phyloP scores from a whole-genome alignment of 2,329 filamentous ascomycete genomes.

The Sclerotinia spermophila region DNA sequence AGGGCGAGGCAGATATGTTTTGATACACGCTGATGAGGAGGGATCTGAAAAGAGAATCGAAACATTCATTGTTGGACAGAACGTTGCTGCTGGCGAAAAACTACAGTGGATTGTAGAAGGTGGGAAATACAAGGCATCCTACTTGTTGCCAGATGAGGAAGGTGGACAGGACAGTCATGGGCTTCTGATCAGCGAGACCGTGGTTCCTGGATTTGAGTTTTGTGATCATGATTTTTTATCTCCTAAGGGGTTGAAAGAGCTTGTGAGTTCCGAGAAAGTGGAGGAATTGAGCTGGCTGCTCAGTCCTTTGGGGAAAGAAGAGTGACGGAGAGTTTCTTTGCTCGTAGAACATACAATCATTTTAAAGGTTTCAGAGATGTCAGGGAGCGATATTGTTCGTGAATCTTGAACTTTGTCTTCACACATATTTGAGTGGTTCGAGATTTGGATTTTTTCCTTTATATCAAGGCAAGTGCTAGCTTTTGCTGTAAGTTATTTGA shows the following conservation, averaged over 20 bases:
- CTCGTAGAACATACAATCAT: not conserved
- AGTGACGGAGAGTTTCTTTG: not conserved
- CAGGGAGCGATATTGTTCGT: not conserved
- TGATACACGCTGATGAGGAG: constrained; percentile 56
- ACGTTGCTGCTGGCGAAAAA: constrained; percentile 55
- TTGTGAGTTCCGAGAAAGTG: constrained; percentile 50
- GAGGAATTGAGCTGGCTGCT: constrained; percentile 48
- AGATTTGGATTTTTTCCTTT: not conserved
- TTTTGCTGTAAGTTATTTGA: not conserved
- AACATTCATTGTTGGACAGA: constrained; percentile 58
- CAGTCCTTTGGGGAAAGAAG: constrained; percentile 33
- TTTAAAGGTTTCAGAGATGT: not conserved
- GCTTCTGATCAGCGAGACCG: constrained; percentile 64
- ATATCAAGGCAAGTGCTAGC: not conserved
- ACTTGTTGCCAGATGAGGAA: constrained; percentile 48
- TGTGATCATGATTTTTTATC: constrained; percentile 64
- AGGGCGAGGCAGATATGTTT: constrained; percentile 60
- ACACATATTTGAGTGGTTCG: not conserved
- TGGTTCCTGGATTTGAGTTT: constrained; percentile 65
- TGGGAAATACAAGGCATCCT: constrained; percentile 63
- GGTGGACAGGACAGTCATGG: constrained; percentile 40
- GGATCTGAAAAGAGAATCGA: constrained; percentile 49
- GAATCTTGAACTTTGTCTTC: not conserved
- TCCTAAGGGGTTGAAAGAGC: constrained; percentile 45
- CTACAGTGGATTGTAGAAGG: constrained; percentile 68